Percentiles rank a stretch among this genome's conserved stretches.
phyloP scores from a whole-genome alignment of 1,284 basidiomycete genomes.

The Apiotrichum gracile region DNA sequence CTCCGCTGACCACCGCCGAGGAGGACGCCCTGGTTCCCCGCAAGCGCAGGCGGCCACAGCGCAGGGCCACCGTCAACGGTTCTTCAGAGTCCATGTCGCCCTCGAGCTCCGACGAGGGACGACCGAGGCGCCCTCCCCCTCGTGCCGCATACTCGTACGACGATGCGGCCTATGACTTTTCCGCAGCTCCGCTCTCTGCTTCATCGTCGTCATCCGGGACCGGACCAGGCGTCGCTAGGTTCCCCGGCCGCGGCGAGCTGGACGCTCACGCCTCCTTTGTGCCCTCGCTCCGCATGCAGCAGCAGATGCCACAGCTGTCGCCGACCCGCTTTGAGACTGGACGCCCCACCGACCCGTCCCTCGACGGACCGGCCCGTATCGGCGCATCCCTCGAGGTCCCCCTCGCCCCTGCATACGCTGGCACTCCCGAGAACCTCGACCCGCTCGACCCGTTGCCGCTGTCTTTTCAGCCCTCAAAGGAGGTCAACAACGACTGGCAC shows the following conservation, averaged over 20 bases:
- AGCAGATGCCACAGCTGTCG: constrained; percentile 3
- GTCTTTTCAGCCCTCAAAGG: neutral
- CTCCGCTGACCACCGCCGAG: constrained; percentile 15
- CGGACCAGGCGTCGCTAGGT: neutral
- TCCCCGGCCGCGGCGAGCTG: neutral
- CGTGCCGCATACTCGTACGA: neutral
- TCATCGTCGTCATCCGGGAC: neutral
- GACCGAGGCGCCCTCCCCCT: neutral
- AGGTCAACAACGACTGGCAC: neutral
- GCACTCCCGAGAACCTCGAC: constrained; percentile 16
- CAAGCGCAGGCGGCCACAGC: constrained; percentile 18
- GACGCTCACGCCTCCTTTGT: neutral
- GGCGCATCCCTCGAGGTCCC: constrained; percentile 13
- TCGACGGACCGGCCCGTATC: constrained; percentile 6
- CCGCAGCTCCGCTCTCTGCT: neutral
- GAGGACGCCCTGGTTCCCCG: constrained; percentile 18
- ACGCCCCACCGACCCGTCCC: neutral
- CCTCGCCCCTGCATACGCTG: constrained; percentile 15
- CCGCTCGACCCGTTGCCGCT: constrained; percentile 9
- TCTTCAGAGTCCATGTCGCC: neutral
- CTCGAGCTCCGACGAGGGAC: neutral
- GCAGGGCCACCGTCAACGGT: constrained; percentile 1
- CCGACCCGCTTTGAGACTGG: neutral
- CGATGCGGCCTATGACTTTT: neutral
- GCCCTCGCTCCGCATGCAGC: neutral